Evolutionary conservation across 192 early-diverging fungal species (phyloP), one percentile per base, ranked within the genome.

Genomic region (Chytriomyces sp.): DNA sequence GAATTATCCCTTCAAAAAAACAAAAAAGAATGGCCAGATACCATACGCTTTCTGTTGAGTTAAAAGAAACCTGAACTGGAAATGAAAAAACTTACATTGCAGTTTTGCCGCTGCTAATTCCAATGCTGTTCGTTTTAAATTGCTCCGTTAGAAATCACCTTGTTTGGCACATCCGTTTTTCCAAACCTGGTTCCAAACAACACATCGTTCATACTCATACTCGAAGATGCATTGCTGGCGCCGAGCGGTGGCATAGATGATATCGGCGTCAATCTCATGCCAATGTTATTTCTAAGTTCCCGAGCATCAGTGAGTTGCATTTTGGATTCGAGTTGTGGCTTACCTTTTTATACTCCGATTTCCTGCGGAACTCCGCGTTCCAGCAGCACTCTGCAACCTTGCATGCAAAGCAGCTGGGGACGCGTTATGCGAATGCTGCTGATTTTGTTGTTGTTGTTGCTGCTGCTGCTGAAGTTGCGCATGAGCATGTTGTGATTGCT

Each of bases 131-230:
- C 16, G 35, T 28, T 10, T 11, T 63, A 63, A 7, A 11, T 10
- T 20, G 62, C 6, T 28, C 35, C 3, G 53, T 59, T 59, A 59
- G n/a, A 13, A 13, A 13, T 11, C 64, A 23, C 16, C 13, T 43
- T 64, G 26, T 4, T 5, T 26, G 26, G 26, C 26, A 64, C 26
- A 23, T 5, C 64, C 64, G 26, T 26, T 16, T 16, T 23, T 16
- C 23, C 75, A 7, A 23, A 83, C 76, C 82, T 83, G 7, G 82
- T 83, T 13, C 82, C 82, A 59, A 79, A 80, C 16, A 83, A 60
- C 64, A 78, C 78, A 75, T 83, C 82, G 47, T 81, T 80, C 77
- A 83, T 69, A 1, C 35, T 6, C 16, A 66, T 65, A 35, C 28
- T 35, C 10, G 73, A 46, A 10, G 46, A 20, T 26, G 63, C 18